phyloP scores from a whole-genome alignment of 208 protist genomes.

The Balamuthia mandrillaris region DNA sequence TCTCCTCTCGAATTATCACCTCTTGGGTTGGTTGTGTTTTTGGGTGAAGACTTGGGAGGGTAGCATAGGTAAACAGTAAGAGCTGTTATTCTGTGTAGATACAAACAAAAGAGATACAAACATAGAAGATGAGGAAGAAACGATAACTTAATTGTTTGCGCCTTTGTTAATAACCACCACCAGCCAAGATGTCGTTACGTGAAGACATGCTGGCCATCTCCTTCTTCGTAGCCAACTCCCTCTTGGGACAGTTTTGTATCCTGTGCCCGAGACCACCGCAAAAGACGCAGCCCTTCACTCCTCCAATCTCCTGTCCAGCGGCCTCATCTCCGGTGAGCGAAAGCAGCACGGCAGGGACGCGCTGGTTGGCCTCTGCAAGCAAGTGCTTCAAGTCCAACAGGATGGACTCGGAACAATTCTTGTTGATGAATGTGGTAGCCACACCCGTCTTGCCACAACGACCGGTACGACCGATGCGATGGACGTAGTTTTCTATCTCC shows the following conservation, averaged over 20 bases:
- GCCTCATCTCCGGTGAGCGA: conserved; percentile 50
- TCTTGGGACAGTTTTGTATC: conserved; percentile 75
- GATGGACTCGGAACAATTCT: conserved; percentile 65
- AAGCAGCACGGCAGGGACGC: conserved; percentile 54
- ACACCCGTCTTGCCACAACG: conserved; percentile 83
- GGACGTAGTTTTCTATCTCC: conserved; percentile 91
- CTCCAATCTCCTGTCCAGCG: conserved; percentile 32
- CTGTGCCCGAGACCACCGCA: conserved; percentile 84
- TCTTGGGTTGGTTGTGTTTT: too few relatives aligned
- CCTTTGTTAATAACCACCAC: conserved; percentile 7
- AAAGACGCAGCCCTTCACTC: conserved; percentile 69
- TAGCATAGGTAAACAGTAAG: too few relatives aligned
- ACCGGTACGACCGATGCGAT: conserved; percentile 85
- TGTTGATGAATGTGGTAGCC: conserved; percentile 84
- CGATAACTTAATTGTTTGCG: too few relatives aligned
- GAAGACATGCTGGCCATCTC: background rate
- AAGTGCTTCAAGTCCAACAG: conserved; percentile 87
- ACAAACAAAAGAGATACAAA: too few relatives aligned
- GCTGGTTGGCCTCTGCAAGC: conserved; percentile 83
- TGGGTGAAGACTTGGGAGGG: too few relatives aligned
- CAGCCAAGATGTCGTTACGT: background rate
- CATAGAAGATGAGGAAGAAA: too few relatives aligned
- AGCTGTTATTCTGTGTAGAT: too few relatives aligned
- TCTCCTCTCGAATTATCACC: too few relatives aligned
- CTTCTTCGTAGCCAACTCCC: conserved; percentile 36